Evolutionary conservation across 306 rosid genomes (phyloP), one percentile per base, ranked within the genome.

Genomic region (Castanea sativa): DNA sequence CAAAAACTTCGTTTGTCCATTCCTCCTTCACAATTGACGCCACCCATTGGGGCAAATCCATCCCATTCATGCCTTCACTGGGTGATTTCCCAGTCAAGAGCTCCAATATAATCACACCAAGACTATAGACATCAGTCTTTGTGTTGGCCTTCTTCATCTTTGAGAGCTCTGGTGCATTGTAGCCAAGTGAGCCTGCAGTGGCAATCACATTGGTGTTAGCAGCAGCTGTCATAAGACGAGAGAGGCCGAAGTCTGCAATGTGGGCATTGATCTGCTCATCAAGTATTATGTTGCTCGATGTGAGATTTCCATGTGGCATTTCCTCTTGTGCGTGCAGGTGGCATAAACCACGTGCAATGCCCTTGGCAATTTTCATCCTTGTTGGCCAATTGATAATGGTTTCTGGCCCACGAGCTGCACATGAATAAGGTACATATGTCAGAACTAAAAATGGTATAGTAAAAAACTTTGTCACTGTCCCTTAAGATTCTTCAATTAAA

Each of bases 31-130:
- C 98, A 5, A 91, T 93, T 1, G 98, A 93, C 0, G 97, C 98
- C 67, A 93, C 98, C 95, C 95, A 93, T 23, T 93, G 98, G 0
- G 98, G 98, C 84, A 93, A 88, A 51, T 93, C 98, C 90, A 89
- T 76, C 20, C 95, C 95, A 73, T 90, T 91, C 73, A 87, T 89
- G 1, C 95, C 84, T n/a, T 93, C 98, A 0, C 92, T 92, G 0
- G 98, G 98, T 0, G 97, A 90, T 45, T 93, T 93, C 2, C 97
- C 98, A 1, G 98, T 91, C 52, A 93, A 79, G 45, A 93, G 98
- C 78, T 93, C 98, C 88, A 93, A 57, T 30, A 90, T 90, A 76
- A 93, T 90, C 9, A 91, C 97, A 13, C 98, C 98, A 56, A 93
- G 89, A 79, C 93, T 90, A 82, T 93, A 93, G 6, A 86, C 80